Base-by-base conservation (phyloP, 768 basidiomycete species). In the Suillus luteus region DNA sequence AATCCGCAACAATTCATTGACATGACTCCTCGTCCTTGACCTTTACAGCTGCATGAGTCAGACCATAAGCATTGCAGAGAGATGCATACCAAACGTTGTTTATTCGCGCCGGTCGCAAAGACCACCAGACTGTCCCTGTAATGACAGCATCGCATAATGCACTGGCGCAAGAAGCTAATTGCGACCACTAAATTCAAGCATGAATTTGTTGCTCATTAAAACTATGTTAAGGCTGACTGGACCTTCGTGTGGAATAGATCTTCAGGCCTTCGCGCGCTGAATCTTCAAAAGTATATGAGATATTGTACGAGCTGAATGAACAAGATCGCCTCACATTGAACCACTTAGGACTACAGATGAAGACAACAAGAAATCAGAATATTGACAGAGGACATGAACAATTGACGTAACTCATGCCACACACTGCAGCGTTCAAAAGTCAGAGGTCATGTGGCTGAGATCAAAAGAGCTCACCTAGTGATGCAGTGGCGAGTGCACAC, bases 101-200 rank as follows among this genome's bases (percentile, higher is more conserved):
- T n/a, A 57, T 66, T 27, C 63, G 63, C 11, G 12, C 54, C 7
- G 67, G 57, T 37, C 62, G 67, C 43, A 72, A 55, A 46, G 63
- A 70, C 55, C 62, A 69, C 0, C 57, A 38, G 11, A 72, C 35
- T 22, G 64, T 64, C 17, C 4, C 1, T 5, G 69, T 72, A 60
- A 72, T 70, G 49, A 62, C 12, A 17, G 43, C 54, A 62, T 71
- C 70, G 22, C 72, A 71, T 17, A 62, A 1, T 37, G 72, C 65
- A 22, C 70, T 67, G 8, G 67, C 48, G 22, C 65, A 3, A 17
- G 66, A 54, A 9, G 60, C 43, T 22, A 67, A 12, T 33, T 65
- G 51, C 31, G 31, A 5, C 51, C 33, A 65, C 72, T 73, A 46
- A 15, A 4, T 9, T 15, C 1, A 35, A 12, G 22, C 55, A 27